phyloP scores from a whole-genome alignment of 345 rosid genomes.

The Nephelium lappaceum region DNA sequence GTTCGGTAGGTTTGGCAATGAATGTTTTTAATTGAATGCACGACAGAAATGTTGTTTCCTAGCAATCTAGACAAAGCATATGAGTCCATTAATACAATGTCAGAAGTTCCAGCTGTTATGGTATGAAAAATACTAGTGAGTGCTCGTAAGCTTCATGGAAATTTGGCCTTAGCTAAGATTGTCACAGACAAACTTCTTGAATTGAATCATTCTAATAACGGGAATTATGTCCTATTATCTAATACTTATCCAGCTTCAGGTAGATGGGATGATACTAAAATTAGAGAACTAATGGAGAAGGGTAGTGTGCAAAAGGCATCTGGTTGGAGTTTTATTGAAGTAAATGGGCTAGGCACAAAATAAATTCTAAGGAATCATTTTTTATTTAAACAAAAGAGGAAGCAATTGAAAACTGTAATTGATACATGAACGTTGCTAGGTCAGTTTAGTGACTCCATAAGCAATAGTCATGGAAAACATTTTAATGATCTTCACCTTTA shows the following conservation, averaged over 20 bases:
- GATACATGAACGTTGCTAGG: too few species aligned
- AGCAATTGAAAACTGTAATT: background rate
- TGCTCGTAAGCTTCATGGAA: slow-evolving; percentile 62
- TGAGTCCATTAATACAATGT: slow-evolving; percentile 54
- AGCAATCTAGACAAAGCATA: slow-evolving; percentile 58
- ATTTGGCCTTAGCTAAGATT: slow-evolving; percentile 52
- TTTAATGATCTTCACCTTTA: too few species aligned
- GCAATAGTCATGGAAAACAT: too few species aligned
- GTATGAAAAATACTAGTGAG: slow-evolving; percentile 67
- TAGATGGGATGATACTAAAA: slow-evolving; percentile 58
- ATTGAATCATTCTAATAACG: slow-evolving; percentile 59
- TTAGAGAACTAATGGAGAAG: slow-evolving; percentile 50
- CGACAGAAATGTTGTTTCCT: slow-evolving; percentile 47
- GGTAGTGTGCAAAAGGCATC: slow-evolving; percentile 45
- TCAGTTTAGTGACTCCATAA: too few species aligned
- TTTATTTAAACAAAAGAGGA: background rate
- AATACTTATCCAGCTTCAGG: slow-evolving; percentile 53
- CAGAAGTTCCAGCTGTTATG: slow-evolving; percentile 44
- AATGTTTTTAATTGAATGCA: slow-evolving; percentile 44
- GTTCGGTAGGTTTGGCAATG: slow-evolving; percentile 45
- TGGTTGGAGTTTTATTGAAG: slow-evolving; percentile 51
- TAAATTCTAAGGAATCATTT: slow-evolving; percentile 8
- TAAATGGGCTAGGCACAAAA: too few species aligned
- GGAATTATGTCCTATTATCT: slow-evolving; percentile 66
- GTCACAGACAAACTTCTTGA: slow-evolving; percentile 48